A percentile compares a stretch with the other conserved stretches of the same genome.
Evolutionary conservation across 1,284 basidiomycete species (phyloP).

Genomic region (Pseudozyma sp.): DNA sequence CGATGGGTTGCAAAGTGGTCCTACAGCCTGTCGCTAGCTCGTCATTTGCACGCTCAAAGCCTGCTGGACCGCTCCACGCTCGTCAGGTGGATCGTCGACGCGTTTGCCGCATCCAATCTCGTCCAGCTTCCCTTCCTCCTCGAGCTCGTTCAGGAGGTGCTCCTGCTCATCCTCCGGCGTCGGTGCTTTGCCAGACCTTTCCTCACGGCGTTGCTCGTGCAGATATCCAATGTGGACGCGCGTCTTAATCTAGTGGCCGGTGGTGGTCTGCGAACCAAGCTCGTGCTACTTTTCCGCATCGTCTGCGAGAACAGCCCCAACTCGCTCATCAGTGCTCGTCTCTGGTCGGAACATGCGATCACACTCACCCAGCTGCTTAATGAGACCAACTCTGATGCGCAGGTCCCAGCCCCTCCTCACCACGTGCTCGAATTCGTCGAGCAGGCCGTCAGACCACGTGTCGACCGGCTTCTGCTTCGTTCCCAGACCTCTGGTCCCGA

Average conservation of each 20-base stretch:
- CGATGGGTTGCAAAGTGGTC: constrained; percentile 83
- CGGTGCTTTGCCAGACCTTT: constrained; percentile 37
- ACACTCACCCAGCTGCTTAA: constrained; percentile 30
- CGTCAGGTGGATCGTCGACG: constrained; percentile 84
- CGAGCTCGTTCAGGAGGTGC: constrained; percentile 44
- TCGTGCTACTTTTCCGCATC: constrained; percentile 39
- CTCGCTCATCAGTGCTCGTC: constrained; percentile 77
- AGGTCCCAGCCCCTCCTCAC: not conserved
- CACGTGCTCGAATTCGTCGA: constrained; percentile 20
- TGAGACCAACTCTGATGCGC: constrained; percentile 16
- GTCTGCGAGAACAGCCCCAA: constrained; percentile 71
- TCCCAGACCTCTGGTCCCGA: not conserved
- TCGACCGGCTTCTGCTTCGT: constrained; percentile 28
- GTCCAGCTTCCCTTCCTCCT: constrained; percentile 48
- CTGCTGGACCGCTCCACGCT: constrained; percentile 85
- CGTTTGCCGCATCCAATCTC: constrained; percentile 71
- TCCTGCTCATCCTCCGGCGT: constrained; percentile 31
- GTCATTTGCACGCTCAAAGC: constrained; percentile 81
- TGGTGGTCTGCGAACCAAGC: constrained; percentile 25
- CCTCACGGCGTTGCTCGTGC: constrained; percentile 26
- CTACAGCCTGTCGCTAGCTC: constrained; percentile 76
- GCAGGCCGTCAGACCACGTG: constrained; percentile 19
- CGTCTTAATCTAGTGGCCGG: constrained; percentile 26
- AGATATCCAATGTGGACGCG: constrained; percentile 25
- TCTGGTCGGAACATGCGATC: constrained; percentile 38